Base-by-base conservation (phyloP, 352 stramenopile species). In the Pythium plurisporium region DNA sequence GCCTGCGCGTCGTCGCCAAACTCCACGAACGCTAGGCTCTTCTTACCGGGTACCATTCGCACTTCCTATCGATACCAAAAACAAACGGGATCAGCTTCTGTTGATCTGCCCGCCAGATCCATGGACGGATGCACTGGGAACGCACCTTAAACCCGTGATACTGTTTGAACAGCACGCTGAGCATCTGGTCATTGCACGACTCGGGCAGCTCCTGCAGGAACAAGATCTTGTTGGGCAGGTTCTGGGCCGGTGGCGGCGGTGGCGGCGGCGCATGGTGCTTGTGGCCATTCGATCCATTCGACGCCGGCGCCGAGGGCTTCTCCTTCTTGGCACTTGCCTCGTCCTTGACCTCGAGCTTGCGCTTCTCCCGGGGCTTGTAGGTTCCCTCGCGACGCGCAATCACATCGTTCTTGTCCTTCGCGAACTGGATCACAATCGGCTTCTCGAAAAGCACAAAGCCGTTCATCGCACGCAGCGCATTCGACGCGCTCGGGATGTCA, bases 131-230 rank as follows among this genome's bases (percentile, higher is more conserved):
- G n/a, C n/a, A n/a, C n/a, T n/a, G n/a, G n/a, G 27, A 20, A 60
- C 72, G 65, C 45, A 92, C 82, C 76, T 96, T 92, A 64, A 97
- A 99, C 20, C 96, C 96, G 40, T 92, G 73, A 74, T 98, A 98
- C 77, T 98, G 94, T 71, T 97, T 95, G 77, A 99, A 99, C 36
- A 99, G 78, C 68, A 98, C 95, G 44, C 70, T 81, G 40, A 99
- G 78, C 90, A 98, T 98, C 64, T 98, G 87, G 74, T 98, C 72
- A 74, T 95, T 99, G 70, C 94, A 98, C 50, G 97, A 96, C 25
- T 89, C 72, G 22, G 96, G 95, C 29, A 99, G 74, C 45, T 93
- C 78, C 67, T 96, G 78, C 31, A 97, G 76, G 65, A 98, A 97
- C 47, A 99, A 59, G 50, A 98, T 97, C 67, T 97, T 96, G 76